These are phyloP conservation scores for Aureobasidium namibiae DNA, from an alignment of 2,329 filamentous ascomycete species.

Conservation along the genomic window DNA sequence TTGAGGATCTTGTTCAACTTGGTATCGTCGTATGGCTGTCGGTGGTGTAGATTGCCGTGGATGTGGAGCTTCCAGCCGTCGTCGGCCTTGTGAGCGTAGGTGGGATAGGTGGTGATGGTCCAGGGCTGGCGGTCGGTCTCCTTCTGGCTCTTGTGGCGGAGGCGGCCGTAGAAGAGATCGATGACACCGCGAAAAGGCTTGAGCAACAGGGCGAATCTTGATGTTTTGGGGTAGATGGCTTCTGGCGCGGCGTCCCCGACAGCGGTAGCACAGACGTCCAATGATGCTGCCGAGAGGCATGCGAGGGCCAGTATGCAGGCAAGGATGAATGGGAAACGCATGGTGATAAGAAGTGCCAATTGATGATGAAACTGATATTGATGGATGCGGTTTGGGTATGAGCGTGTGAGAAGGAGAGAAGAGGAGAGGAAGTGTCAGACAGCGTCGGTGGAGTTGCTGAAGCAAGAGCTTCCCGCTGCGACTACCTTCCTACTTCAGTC, in stretches of 20 bases:
- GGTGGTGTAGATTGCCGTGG: slow-evolving; percentile 66
- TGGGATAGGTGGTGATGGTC: slow-evolving; percentile 49
- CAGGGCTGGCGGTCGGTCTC: neutral
- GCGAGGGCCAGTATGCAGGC: neutral
- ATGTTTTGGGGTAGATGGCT: neutral
- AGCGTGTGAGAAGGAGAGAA: neutral
- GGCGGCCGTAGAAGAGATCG: neutral
- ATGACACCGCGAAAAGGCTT: slow-evolving; percentile 12
- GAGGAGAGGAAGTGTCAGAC: neutral
- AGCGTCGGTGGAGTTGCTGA: neutral
- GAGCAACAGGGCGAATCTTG: neutral
- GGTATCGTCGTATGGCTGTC: slow-evolving; percentile 52
- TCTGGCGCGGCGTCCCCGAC: neutral
- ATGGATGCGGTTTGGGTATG: neutral
- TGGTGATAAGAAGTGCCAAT: slow-evolving; percentile 4
- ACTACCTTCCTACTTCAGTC: neutral
- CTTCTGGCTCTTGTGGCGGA: neutral
- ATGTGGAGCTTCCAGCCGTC: slow-evolving; percentile 63
- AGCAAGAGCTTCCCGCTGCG: neutral
- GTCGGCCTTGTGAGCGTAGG: slow-evolving; percentile 60
- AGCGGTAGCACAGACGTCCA: neutral
- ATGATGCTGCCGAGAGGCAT: neutral
- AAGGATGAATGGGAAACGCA: slow-evolving; percentile 12
- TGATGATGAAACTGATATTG: neutral
- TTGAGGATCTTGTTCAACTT: slow-evolving; percentile 59